Evolutionary conservation across 371 early-diverging fungal genomes (phyloP).

Genomic region (Syncephalastrum monosporum): DNA sequence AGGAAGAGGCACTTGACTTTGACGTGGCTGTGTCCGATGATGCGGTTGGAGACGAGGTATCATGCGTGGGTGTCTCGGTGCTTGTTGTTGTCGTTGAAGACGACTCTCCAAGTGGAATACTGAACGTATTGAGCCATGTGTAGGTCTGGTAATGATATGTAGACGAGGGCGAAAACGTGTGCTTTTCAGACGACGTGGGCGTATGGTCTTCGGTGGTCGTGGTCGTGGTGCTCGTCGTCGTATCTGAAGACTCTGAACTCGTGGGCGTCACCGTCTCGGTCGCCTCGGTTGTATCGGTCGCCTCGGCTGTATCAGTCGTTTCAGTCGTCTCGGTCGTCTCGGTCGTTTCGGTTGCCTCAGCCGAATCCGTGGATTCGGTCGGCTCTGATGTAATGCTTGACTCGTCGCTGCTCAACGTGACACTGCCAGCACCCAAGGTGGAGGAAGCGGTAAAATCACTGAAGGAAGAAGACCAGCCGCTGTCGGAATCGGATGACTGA

Average conservation of each 20-base stretch:
- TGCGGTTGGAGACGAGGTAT: slow-evolving; percentile 5
- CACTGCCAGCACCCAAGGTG: neutral
- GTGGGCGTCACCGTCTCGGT: neutral
- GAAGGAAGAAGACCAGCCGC: slow-evolving; percentile 6
- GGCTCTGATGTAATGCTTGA: neutral
- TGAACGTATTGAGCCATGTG: slow-evolving; percentile 19
- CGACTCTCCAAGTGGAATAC: slow-evolving; percentile 14
- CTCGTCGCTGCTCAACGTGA: neutral
- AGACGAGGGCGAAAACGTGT: slow-evolving; percentile 14
- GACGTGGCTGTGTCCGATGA: slow-evolving; percentile 6
- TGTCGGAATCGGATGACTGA: neutral
- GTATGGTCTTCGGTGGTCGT: slow-evolving; percentile 13
- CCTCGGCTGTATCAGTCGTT: slow-evolving; percentile 10
- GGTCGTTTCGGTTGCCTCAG: neutral
- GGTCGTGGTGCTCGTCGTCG: neutral
- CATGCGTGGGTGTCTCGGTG: slow-evolving; percentile 2
- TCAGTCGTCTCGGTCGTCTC: neutral
- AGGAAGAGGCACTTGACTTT: slow-evolving; percentile 6
- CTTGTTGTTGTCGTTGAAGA: slow-evolving; percentile 7
- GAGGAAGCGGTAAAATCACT: slow-evolving; percentile 2
- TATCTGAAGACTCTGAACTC: no score
- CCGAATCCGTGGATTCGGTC: neutral
- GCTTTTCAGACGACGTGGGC: slow-evolving; percentile 6
- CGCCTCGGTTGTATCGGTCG: slow-evolving; percentile 7
- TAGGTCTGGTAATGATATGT: slow-evolving; percentile 17